Evolutionary conservation across 2,329 filamentous ascomycete genomes (phyloP).

Genomic region (Coniochaeta pulveracea): DNA sequence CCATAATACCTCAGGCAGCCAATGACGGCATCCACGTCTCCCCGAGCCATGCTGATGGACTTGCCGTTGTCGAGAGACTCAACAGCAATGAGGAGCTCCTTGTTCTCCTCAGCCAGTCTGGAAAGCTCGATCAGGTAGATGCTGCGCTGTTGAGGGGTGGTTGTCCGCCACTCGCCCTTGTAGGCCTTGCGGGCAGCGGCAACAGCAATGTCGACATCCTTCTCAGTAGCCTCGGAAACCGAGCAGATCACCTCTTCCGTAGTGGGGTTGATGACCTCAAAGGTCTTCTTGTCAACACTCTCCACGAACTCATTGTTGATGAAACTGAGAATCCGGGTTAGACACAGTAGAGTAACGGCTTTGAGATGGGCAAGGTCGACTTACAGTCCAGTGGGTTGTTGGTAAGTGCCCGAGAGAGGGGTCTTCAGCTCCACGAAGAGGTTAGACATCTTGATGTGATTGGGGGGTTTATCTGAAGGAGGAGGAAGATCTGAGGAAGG

Average conservation of each 20-base stretch:
- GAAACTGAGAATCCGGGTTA: constrained; percentile 42
- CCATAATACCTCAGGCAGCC: constrained; percentile 75
- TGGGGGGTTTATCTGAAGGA: too few relatives aligned
- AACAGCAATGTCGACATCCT: constrained; percentile 75
- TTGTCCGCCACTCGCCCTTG: constrained; percentile 57
- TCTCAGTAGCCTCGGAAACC: constrained; percentile 77
- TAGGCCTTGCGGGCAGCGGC: constrained; percentile 78
- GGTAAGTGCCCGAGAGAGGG: constrained; percentile 48
- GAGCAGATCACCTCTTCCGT: constrained; percentile 77
- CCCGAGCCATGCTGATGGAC: constrained; percentile 63
- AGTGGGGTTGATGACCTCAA: constrained; percentile 83
- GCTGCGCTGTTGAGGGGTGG: constrained; percentile 61
- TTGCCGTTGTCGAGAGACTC: constrained; percentile 88
- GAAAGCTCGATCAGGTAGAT: constrained; percentile 64
- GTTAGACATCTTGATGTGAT: constrained; percentile 20
- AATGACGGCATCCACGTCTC: constrained; percentile 57
- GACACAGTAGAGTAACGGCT: constrained; percentile 6
- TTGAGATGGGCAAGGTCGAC: constrained; percentile 15
- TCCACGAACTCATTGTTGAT: constrained; percentile 91
- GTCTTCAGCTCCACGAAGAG: constrained; percentile 50
- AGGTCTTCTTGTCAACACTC: constrained; percentile 75
- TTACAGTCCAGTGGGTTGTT: constrained; percentile 52
- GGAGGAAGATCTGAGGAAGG: too few relatives aligned
- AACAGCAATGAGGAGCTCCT: constrained; percentile 64
- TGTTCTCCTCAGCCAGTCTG: constrained; percentile 68